Base-by-base conservation (phyloP, 768 basidiomycete genomes). In the Stropharia rugosoannulata region DNA sequence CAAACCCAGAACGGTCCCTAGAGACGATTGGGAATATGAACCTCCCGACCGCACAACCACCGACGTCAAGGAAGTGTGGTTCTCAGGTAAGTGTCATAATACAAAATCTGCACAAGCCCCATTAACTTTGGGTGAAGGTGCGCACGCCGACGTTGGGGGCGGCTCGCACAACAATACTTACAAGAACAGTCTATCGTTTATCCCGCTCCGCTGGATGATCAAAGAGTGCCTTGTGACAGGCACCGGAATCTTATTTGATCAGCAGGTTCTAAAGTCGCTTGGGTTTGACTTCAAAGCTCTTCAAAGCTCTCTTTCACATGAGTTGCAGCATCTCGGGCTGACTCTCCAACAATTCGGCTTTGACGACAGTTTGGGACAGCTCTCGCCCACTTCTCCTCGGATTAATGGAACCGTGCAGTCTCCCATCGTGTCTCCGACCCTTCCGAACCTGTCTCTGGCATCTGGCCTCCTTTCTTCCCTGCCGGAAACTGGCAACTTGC, bases 181-280 rank as follows among this genome's bases (percentile, higher is more conserved):
- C 13, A 51, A 55, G 11, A 55, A 60, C 22, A 68, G 65, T 48
- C 55, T 69, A 7, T 65, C 66, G 1, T 60, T 57, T 41, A 66
- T 69, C 37, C 64, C 66, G 1, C 54, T 69, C 42, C 57, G 68
- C 18, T 69, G 68, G 68, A 69, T 69, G 68, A 67, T 69, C 50
- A 67, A 62, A 22, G 68, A 70, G 46, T 65, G 62, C 44, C 51
- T 69, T 29, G 12, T 64, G 10, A 49, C 57, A 6, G 35, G 54
- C 12, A 62, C 64, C 12, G 66, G 60, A 0, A 63, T 65, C 25
- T 47, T 59, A 19, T 67, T 67, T 22, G 61, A 69, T 32, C 35
- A 55, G 27, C 44, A 62, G n/a, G 62, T 57, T 19, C 55, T 69
- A 18, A 40, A 45, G 18, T 22, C 22, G 7, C 45, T 68, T 38